Evolutionary conservation across 495 filamentous ascomycete species (phyloP), one percentile per base, ranked within the genome.

Genomic region (Parathielavia appendiculata): DNA sequence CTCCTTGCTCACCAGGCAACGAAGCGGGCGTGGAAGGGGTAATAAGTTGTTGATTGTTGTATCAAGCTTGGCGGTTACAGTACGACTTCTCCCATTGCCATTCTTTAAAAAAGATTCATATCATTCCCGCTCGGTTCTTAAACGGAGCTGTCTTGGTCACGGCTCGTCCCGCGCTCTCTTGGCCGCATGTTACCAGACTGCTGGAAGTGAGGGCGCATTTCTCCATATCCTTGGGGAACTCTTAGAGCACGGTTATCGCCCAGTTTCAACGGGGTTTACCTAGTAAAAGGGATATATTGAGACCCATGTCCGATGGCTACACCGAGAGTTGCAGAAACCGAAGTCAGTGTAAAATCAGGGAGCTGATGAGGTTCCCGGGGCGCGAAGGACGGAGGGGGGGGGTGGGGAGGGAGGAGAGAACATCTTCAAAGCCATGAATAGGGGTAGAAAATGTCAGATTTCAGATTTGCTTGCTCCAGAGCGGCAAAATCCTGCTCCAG

Each of bases 91-190:
- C 26, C 26, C 26, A 30, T 30, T 6, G 26, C 26, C 2, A 30
- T 30, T 30, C 6, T 30, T 6, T 6, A 13, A 14, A 6, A 16
- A 23, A 46, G 43, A 41, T 26, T 20, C 17, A 16, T 30, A 40
- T 52, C 51, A 19, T 17, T 22, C 17, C 12, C 23, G n/a, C 30
- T 4, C 22, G 13, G 11, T 23, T 3, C 20, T 22, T 19, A 16
- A 43, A 26, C 14, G 17, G 38, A 34, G 8, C 12, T 5, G 39
- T 38, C 8, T 54, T 41, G 39, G 51, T 51, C 12, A 22, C 51
- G 51, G 51, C 51, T 54, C 51, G 39, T 54, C 51, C 51, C 36
- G 50, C 50, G 10, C 8, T 52, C 19, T 14, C 26, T 14, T 13
- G 22, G 35, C 34, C 50, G n/a, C 11, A 26, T 41, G 38, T 34